Base-by-base conservation (phyloP, 1,284 basidiomycete species). In the Rhodotorula sp. region DNA sequence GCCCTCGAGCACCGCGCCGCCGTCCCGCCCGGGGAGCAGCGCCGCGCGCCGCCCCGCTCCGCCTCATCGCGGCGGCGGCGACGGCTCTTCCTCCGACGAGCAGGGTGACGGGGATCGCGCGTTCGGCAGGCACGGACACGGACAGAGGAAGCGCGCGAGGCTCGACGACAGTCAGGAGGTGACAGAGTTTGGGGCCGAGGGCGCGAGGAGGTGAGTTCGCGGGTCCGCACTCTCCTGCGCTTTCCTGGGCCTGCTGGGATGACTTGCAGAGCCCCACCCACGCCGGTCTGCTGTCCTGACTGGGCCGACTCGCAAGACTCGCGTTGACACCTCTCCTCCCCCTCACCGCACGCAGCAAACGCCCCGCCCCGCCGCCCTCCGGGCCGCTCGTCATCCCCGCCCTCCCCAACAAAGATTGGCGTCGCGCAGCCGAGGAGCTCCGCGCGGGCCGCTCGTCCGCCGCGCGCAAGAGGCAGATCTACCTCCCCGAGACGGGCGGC, bases 341-440 rank as follows among this genome's bases (percentile, higher is more conserved):
- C 54, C n/a, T 27, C 56, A 39, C 48, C 32, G 32, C 34, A 0
- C 13, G 19, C 64, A 75, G 70, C 56, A 76, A 71, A 54, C 58
- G 70, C 62, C 44, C 56, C 50, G 27, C 61, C 51, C 44, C 58
- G 36, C 37, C 73, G 80, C 25, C 62, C 21, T 80, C 88, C 58
- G 86, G 84, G 5, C 91, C 90, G 0, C 86, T 96, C 21, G 87
- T 95, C 44, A 97, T 97, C 61, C 89, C 92, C 8, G 84, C 91
- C 0, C 84, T 90, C 55, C 85, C 92, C 74, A 94, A 97, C 79
- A 86, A 87, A 48, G 94, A 97, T 80, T 97, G 94, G 94, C 85
- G 91, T 58, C 89, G 83, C 84, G 63, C 86, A 84, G 51, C 75
- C 57, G 81, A 81, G 29, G 65, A 74, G 27, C 70, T 80, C 32